Base-by-base conservation (phyloP, 257 asterid genomes). In the Haberlea rhodopensis region DNA sequence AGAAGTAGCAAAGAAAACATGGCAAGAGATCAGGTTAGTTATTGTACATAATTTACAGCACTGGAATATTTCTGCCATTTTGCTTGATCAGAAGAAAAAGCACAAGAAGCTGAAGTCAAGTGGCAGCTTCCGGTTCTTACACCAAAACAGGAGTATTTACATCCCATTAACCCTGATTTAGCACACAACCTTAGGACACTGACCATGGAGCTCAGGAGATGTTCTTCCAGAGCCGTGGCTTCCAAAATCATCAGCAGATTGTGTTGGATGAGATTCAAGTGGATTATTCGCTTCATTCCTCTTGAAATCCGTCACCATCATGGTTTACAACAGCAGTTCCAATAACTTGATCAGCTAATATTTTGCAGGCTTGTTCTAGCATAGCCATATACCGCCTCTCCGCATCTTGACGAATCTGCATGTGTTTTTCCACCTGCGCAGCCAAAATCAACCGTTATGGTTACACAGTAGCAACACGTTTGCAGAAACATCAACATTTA, bases 361-460 rank as follows among this genome's bases (percentile, higher is more conserved):
- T 79, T 71, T 81, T 82, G 67, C 82, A 77, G 53, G 79, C 76
- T 65, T 60, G 65, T 70, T 77, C 51, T 43, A 43, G 51, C 51
- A 43, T 43, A 43, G 51, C 51, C 51, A 43, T 43, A 43, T 43
- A 43, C 20, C 51, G 51, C 16, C 20, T 43, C 51, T 43, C 51
- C 2, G 51, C 51, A 43, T 43, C 51, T 16, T 43, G 51, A 16
- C 51, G 51, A 43, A 43, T 73, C 73, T 84, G 95, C 76, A 86
- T 54, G 70, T 86, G 96, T 71, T 88, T 86, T 65, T 86, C 96
- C 6, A 87, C 95, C 96, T 88, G 88, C 54, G 52, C 18, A 51
- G 60, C 59, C 53, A 57, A 55, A 43, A 16, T 5, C 0, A 43
- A 43, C 19, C 51, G 15, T 43, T 43, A 43, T 16, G 5, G n/a